Evolutionary conservation across 805 yeast species (phyloP), one percentile per base, ranked within the genome.

Genomic region (Clavispora phyllophila): DNA sequence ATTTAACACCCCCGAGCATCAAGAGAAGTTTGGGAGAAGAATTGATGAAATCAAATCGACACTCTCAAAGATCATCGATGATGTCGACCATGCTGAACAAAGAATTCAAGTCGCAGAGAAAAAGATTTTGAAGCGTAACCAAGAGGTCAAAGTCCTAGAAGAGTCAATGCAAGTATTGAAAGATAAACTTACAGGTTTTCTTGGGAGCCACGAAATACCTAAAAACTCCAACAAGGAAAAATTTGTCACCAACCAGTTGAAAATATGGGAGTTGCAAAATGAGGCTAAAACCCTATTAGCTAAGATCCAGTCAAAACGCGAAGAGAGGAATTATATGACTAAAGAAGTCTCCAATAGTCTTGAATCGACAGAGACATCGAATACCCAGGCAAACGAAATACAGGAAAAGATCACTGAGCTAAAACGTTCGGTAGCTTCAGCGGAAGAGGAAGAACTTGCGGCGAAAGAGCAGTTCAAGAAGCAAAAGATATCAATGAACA

Each of bases 311-410:
- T 68, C 81, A 5, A 70, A 72, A 34, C 58, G 60, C 2, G 78
- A 77, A 27, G 96, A 88, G 53, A 74, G 70, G 36, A 76, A 68
- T 39, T 89, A 85, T 60, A 83, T 82, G 79, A 54, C 60, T 8
- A 68, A 66, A 24, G 91, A 86, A 56, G 72, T 78, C 24, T 62
- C 61, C 15, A 74, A 79, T 40, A 84, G 88, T 0, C 51, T 58
- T 9, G 62, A 60, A 8, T 73, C 88, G 0, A 68, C 75, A 0
- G 48, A 49, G 10, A 83, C 77, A 14, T 72, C 81, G 0, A 55
- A 63, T 18, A 42, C 44, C 0, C 65, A 65, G 41, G 50, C 69
- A 5, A 48, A 49, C 9, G 56, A 51, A 2, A 50, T 61, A 13
- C 48, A 57, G 28, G 39, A 41, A 6, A 62, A 55, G 31, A 46